Evolutionary conservation across 495 filamentous ascomycete genomes (phyloP), one percentile per base, ranked within the genome.

Genomic region (Hyaloscypha hepaticicola): DNA sequence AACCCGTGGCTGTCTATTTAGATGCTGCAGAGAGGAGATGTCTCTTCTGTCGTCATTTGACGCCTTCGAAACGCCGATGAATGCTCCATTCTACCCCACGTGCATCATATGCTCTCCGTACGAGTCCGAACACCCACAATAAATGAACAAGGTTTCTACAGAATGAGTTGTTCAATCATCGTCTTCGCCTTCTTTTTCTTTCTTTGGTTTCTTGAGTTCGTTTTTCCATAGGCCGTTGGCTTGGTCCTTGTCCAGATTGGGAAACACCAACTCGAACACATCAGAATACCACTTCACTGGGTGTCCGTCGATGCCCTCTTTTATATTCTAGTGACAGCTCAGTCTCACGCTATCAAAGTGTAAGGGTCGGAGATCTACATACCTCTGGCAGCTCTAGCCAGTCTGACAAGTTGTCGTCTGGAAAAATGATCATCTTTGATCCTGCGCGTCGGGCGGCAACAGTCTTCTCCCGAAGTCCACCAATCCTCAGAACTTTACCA

Each of bases 321-420:
- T 98, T 80, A 99, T 98, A 70, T 97, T 97, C 96, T 99, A 70
- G 66, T 38, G 58, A 64, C 57, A 58, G 63, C 67, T 70, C 71
- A 64, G 71, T 33, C 24, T 59, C 25, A 52, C 48, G 50, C 53
- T 61, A 24, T 34, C 45, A 48, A 61, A 27, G 26, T 25, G 58
- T 34, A 27, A 52, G 4, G 58, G 45, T 53, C 19, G 27, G 61
- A 49, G 58, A 14, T 45, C 41, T 57, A 76, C 88, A 76, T 80
- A 98, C 95, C 83, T 97, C 91, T 73, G 96, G 96, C 70, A 99
- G 83, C 77, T 99, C 96, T 55, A 98, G 79, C 96, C 96, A 99
- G 81, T 99, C 95, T 49, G 88, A 91, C 79, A 87, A 84, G 79
- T 98, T 98, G 78, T 98, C 96, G 52, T 84, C 80, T 53, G 96